These are phyloP conservation scores for Ocimum tenuiflorum DNA, from an alignment of 257 asterid genomes.

Conservation along the genomic window DNA sequence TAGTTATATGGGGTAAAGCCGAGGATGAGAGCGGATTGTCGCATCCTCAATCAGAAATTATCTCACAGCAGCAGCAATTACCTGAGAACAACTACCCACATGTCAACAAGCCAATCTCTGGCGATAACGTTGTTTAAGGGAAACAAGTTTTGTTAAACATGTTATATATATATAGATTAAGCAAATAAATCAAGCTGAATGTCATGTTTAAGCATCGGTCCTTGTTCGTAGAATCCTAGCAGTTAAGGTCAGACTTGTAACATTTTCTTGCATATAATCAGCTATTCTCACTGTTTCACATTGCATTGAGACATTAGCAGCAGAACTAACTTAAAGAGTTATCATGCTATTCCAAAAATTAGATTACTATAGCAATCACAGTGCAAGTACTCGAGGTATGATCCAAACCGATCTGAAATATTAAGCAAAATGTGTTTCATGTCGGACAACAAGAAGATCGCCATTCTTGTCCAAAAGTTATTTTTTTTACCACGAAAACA, in stretches of 20 bases:
- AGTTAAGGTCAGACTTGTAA: no score
- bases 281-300: no score
- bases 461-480: neutral
- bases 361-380: neutral
- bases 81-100: no score
- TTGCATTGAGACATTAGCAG: neutral
- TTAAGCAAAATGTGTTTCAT: no score
- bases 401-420: no score
- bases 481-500: neutral
- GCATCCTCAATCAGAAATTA: neutral
- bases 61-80: neutral
- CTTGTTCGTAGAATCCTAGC: no score
- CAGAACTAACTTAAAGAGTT: neutral
- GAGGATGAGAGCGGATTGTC: slow-evolving; percentile 22
- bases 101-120: neutral
- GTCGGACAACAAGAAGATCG: neutral
- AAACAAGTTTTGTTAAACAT: no score
- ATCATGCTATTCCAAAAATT: neutral
- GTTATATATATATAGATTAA: no score
- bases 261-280: no score
- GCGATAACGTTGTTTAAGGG: no score
- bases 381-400: neutral
- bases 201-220: no score
- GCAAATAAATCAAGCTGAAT: no score
- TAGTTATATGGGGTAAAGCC: slow-evolving; percentile 48